Evolutionary conservation across 2,329 filamentous ascomycete species (phyloP).

Genomic region (Chaetomiaceae sp.): DNA sequence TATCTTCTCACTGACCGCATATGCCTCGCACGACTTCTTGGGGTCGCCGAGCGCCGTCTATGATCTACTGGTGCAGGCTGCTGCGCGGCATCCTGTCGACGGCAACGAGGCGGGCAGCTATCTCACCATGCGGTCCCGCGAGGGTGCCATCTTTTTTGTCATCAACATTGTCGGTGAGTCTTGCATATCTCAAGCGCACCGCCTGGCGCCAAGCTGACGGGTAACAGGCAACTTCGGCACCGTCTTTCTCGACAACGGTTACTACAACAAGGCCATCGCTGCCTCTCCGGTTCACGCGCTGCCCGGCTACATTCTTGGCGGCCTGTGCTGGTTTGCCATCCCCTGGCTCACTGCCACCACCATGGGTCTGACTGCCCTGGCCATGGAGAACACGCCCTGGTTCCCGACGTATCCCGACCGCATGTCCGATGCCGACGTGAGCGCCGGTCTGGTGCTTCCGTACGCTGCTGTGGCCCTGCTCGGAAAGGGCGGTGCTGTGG

Average conservation of each 20-base stretch:
- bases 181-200: not conserved
- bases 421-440: slow-evolving; percentile 68
- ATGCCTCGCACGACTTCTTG: slow-evolving; percentile 64
- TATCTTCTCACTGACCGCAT: slow-evolving; percentile 75
- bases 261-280: slow-evolving; percentile 92
- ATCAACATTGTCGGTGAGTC: slow-evolving; percentile 57
- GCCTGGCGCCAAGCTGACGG: not conserved
- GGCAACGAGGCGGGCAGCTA: slow-evolving; percentile 80
- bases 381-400: slow-evolving; percentile 64
- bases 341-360: slow-evolving; percentile 86
- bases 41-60: slow-evolving; percentile 74
- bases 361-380: slow-evolving; percentile 75
- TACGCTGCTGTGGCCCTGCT: slow-evolving; percentile 79
- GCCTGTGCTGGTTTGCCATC: slow-evolving; percentile 86
- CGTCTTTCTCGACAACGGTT: slow-evolving; percentile 81
- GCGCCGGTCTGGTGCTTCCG: slow-evolving; percentile 75
- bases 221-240: slow-evolving; percentile 60
- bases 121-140: slow-evolving; percentile 74
- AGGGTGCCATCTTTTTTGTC: slow-evolving; percentile 84
- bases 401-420: slow-evolving; percentile 70
- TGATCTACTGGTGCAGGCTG: slow-evolving; percentile 66
- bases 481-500: slow-evolving; percentile 72
- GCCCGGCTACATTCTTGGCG: slow-evolving; percentile 81
- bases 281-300: slow-evolving; percentile 79
- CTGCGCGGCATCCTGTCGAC: slow-evolving; percentile 63